These are phyloP conservation scores for Botryotinia narcissicola DNA, from an alignment of 2,329 filamentous ascomycete species.

Conservation along the genomic window DNA sequence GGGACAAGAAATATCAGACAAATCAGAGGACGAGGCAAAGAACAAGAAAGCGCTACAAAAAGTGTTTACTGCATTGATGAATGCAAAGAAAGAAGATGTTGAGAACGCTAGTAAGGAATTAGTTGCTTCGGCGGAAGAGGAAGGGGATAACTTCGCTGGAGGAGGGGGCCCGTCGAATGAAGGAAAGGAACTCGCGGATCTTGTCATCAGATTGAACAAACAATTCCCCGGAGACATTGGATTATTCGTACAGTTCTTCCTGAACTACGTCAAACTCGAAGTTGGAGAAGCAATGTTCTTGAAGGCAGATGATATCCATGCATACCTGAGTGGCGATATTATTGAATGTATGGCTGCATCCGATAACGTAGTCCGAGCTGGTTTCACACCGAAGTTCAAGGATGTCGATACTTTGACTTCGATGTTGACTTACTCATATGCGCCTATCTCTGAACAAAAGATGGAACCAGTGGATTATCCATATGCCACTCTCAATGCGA, in stretches of 20 bases:
- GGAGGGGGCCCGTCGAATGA: constrained; percentile 65
- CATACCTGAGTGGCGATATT: constrained; percentile 89
- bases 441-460: constrained; percentile 92
- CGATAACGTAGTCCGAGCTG: constrained; percentile 97
- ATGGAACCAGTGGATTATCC: constrained; percentile 84
- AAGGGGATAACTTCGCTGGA: constrained; percentile 71
- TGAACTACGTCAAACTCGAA: constrained; percentile 87
- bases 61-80: constrained; percentile 79
- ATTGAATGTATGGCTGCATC: constrained; percentile 99
- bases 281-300: constrained; percentile 95
- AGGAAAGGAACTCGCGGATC: constrained; percentile 69
- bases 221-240: constrained; percentile 91
- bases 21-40: constrained; percentile 44
- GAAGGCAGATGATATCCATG: constrained; percentile 95
- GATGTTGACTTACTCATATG: constrained; percentile 94
- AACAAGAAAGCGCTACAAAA: constrained; percentile 79
- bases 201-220: constrained; percentile 73
- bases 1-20: constrained; percentile 49
- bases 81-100: constrained; percentile 65
- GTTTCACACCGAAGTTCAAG: constrained; percentile 98
- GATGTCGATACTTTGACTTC: constrained; percentile 84
- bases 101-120: constrained; percentile 65
- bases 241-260: constrained; percentile 92
- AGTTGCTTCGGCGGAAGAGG: constrained; percentile 65
- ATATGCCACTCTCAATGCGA: constrained; percentile 77